Base-by-base conservation (phyloP, 352 stramenopile species). In the Plasmopara muralis region DNA sequence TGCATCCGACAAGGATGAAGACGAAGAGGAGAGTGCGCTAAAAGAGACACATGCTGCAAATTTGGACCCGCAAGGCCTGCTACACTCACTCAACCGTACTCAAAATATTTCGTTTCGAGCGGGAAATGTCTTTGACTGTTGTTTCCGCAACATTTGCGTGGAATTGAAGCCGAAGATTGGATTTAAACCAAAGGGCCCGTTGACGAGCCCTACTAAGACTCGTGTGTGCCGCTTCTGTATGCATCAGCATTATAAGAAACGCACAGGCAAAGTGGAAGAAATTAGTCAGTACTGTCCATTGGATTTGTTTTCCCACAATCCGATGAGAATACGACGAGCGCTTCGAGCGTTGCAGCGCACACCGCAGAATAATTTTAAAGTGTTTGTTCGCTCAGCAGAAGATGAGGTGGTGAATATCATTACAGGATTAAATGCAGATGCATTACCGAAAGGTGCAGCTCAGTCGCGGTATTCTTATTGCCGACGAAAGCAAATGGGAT, bases 331-430 rank as follows among this genome's bases (percentile, higher is more conserved):
- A 31, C 66, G 68, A 15, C 55, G 66, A 16, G 81, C 85, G 0
- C 55, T 95, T 12, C 60, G 76, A 6, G 74, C 73, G 0, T 62
- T 95, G 39, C 73, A 89, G 45, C 67, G 74, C 30, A 93, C 83
- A 6, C 85, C 85, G n/a, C 85, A 93, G 59, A 95, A 95, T 69
- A 93, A 95, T 45, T 90, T 93, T 49, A 89, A 90, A 57, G 70
- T 93, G 14, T 93, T 95, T 68, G 78, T 93, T 43, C 78, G 83
- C 28, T 89, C 80, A 12, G 80, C 77, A 42, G 57, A 90, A 43
- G 79, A 87, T 48, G 75, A 85, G 34, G 80, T 88, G 0, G 77
- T 90, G 45, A 85, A 90, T 60, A 73, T 86, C 16, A 87, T 88
- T 47, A 90, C 77, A 14, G 80, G 77, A 0, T 46, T 90, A 37